Percentiles rank a stretch among this genome's conserved stretches.
Conservation (phyloP, 2,329 filamentous ascomycete species). For the Trichoderma lentiforme region DNA sequence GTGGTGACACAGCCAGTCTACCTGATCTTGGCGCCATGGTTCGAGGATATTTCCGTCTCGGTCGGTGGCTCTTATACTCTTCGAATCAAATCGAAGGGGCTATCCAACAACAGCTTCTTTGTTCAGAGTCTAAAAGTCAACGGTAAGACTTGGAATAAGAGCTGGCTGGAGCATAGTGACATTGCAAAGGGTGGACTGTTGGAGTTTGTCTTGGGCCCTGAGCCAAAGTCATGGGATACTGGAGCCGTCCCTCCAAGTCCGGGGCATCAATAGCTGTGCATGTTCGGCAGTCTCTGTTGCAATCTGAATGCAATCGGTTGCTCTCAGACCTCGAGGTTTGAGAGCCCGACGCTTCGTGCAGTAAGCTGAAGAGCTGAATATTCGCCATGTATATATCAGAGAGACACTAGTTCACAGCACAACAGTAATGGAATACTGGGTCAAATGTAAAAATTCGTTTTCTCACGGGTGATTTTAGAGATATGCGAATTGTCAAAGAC, state of each 20-base stretch:
- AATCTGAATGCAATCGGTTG: neutral
- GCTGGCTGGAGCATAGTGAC: conserved; percentile 55
- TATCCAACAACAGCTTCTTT: conserved; percentile 44
- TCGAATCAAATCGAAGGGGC: conserved; percentile 42
- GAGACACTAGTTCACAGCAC: neutral
- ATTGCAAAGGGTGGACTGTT: conserved; percentile 39
- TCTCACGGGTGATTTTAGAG: neutral
- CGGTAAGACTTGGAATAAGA: conserved; percentile 48
- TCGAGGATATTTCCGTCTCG: conserved; percentile 46
- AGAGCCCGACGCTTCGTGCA: neutral
- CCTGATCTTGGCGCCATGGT: conserved; percentile 48
- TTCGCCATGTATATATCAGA: neutral
- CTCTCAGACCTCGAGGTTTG: neutral
- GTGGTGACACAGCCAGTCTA: conserved; percentile 57
- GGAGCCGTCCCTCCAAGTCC: conserved; percentile 50
- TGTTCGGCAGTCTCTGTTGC: no score
- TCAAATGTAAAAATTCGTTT: neutral
- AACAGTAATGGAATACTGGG: neutral
- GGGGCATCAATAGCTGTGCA: conserved; percentile 23
- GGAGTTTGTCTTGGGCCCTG: conserved; percentile 45
- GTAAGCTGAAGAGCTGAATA: neutral
- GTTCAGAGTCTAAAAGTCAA: conserved; percentile 54
- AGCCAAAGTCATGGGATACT: conserved; percentile 36
- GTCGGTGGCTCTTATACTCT: conserved; percentile 38
- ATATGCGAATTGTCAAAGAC: neutral